Conservation (phyloP, 495 filamentous ascomycete species). For the Lentithecium fluviatile region DNA sequence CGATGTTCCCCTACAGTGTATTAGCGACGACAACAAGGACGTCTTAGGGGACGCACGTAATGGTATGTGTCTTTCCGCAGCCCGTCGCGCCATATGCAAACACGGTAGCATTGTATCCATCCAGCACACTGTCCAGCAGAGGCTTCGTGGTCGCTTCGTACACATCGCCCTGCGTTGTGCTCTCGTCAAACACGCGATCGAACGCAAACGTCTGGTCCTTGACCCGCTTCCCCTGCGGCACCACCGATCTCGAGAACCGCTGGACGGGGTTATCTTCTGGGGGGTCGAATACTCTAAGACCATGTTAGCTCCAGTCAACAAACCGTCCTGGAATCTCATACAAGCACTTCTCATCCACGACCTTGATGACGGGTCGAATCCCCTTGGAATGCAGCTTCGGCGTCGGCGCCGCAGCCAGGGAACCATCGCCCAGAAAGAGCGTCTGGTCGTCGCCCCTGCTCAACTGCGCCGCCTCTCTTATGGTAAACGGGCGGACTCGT, state of each 20-base stretch:
- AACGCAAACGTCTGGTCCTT: constrained; percentile 99
- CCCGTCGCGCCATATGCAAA: constrained; percentile 98
- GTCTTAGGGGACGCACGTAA: constrained; percentile 47
- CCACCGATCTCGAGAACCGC: constrained; percentile 77
- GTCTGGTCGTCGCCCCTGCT: constrained; percentile 81
- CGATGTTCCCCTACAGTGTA: constrained; percentile 65
- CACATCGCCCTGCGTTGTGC: constrained; percentile 85
- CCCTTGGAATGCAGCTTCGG: constrained; percentile 86
- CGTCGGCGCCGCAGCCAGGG: constrained; percentile 75
- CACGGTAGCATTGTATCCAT: constrained; percentile 98
- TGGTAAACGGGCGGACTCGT: constrained; percentile 91
- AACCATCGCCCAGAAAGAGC: constrained; percentile 92
- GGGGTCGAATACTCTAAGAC: constrained; percentile 84
- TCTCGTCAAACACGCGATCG: constrained; percentile 96
- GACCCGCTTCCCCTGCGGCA: constrained; percentile 83
- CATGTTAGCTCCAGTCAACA: constrained; percentile 38
- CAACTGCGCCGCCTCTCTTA: constrained; percentile 66
- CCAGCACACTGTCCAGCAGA: constrained; percentile 89
- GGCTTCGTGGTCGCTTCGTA: constrained; percentile 91
- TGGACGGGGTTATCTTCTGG: constrained; percentile 96
- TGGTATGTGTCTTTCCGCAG: constrained; percentile 98
- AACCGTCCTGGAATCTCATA: constrained; percentile 48
- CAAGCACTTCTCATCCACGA: constrained; percentile 94
- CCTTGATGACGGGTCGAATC: constrained; percentile 87
- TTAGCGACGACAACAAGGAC: constrained; percentile 15